Percentiles rank a stretch among this genome's conserved stretches.
Evolutionary conservation across 2,329 filamentous ascomycete species (phyloP).

Genomic region (Cryphonectria japonica): DNA sequence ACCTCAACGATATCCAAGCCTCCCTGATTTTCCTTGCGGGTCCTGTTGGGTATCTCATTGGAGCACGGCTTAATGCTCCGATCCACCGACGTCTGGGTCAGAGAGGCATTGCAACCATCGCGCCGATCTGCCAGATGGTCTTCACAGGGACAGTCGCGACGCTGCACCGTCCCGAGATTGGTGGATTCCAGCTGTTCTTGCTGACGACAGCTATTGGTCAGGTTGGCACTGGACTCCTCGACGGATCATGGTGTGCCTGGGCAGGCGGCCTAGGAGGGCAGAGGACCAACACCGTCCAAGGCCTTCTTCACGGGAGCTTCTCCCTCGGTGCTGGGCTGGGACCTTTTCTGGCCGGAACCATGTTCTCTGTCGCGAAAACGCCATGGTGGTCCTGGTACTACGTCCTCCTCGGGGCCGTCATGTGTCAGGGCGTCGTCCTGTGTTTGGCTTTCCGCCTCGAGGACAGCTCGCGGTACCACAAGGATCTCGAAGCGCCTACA

Average conservation of each 20-base stretch:
- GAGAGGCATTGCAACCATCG: slow-evolving; percentile 45
- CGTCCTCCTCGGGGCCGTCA: slow-evolving; percentile 38
- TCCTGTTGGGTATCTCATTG: slow-evolving; percentile 48
- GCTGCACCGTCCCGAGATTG: slow-evolving; percentile 31
- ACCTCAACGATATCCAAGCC: slow-evolving; percentile 46
- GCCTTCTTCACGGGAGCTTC: slow-evolving; percentile 46
- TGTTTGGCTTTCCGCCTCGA: slow-evolving; percentile 44
- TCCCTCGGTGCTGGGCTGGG: slow-evolving; percentile 44
- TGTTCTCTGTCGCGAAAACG: slow-evolving; percentile 35
- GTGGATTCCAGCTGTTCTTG: slow-evolving; percentile 39
- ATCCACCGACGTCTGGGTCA: slow-evolving; percentile 47
- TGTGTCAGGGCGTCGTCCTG: slow-evolving; percentile 32
- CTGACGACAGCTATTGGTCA: slow-evolving; percentile 39
- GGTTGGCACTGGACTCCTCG: slow-evolving; percentile 45
- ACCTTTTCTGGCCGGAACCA: slow-evolving; percentile 40
- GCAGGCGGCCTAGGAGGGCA: slow-evolving; percentile 44
- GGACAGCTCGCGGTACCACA: slow-evolving; percentile 38
- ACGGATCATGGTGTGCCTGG: slow-evolving; percentile 51
- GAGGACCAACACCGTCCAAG: slow-evolving; percentile 41
- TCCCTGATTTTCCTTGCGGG: slow-evolving; percentile 49
- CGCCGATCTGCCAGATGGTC: slow-evolving; percentile 42
- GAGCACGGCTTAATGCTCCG: slow-evolving; percentile 43
- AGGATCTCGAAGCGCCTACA: slow-evolving; percentile 15
- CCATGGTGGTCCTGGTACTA: slow-evolving; percentile 47
- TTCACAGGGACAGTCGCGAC: slow-evolving; percentile 36